Base-by-base conservation (phyloP, 805 yeast genomes). In the Candida succiphila region DNA sequence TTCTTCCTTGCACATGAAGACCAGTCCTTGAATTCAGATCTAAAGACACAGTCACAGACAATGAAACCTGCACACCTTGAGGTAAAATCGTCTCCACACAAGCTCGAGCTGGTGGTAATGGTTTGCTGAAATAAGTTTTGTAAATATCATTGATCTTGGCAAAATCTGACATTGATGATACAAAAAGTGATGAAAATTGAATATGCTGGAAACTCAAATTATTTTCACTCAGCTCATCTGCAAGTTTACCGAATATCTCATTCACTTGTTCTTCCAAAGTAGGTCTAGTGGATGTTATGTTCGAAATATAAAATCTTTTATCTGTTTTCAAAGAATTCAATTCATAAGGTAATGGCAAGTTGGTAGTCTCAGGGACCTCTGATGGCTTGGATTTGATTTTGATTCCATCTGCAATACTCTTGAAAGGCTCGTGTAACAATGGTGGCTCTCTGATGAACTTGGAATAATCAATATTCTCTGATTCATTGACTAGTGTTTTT, bases 1-100 rank as follows among this genome's bases (percentile, higher is more conserved):
- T 87, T 38, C 88, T 67, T 1, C 96, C 87, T 46, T 92, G 89
- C 7, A 92, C 86, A 49, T 92, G 97, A 13, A 89, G 60, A 1
- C 97, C 96, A 21, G 58, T 60, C 43, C 80, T 80, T 9, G 42
- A 43, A 0, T 19, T 29, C 23, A 51, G 28, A 22, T 57, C 46
- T 18, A 54, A 43, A 14, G 75, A 46, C 0, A 69, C 68, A 12
- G 69, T 60, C 13, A 80, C 75, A 0, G 96, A 83, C 8, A 88
- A 49, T 45, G 75, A 81, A 6, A 78, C 49, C 6, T 52, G 46
- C 17, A 35, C 32, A 0, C 54, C 51, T 1, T 41, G 32, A 1
- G 75, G 67, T 3, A 78, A 48, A 2, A 44, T 42, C 0, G 94
- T 69, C 35, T 81, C 79, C 4, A 92, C 72, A 54, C 97, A 88